These are phyloP conservation scores for Fusarium luffae DNA, from an alignment of 2,329 filamentous ascomycete species.

Conservation along the genomic window DNA sequence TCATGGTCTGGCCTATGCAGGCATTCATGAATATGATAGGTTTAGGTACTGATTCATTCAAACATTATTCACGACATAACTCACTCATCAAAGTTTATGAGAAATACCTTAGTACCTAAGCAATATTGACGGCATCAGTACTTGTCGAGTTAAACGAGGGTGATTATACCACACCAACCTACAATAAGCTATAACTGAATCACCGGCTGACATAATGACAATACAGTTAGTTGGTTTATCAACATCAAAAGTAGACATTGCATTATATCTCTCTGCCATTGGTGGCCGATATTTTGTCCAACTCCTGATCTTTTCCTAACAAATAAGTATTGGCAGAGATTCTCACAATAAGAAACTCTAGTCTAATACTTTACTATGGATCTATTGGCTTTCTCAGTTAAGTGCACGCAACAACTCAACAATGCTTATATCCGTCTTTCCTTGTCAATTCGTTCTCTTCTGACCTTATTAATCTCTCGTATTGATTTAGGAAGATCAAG, in stretches of 20 bases:
- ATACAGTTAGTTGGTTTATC: background rate
- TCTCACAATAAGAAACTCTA: background rate
- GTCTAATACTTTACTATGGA: background rate
- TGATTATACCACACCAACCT: background rate
- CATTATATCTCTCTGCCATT: background rate
- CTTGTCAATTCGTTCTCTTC: background rate
- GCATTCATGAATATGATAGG: background rate
- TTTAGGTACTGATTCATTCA: background rate
- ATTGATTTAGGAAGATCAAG: conserved; percentile 5
- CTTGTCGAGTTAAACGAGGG: background rate
- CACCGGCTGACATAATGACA: background rate
- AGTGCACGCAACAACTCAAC: background rate
- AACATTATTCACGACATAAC: background rate
- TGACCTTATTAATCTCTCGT: background rate
- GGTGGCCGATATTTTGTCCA: background rate
- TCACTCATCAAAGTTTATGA: background rate
- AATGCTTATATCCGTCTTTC: background rate
- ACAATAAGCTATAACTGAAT: background rate
- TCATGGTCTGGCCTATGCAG: conserved; percentile 1
- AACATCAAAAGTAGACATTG: background rate
- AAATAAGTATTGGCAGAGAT: background rate
- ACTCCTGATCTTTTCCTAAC: background rate
- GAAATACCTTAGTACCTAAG: background rate
- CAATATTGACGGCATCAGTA: background rate
- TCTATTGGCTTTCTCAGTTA: background rate